A percentile compares a stretch with the other conserved stretches of the same genome.
Evolutionary conservation across 805 yeast species (phyloP).

Genomic region (Metschnikowia cubensis): DNA sequence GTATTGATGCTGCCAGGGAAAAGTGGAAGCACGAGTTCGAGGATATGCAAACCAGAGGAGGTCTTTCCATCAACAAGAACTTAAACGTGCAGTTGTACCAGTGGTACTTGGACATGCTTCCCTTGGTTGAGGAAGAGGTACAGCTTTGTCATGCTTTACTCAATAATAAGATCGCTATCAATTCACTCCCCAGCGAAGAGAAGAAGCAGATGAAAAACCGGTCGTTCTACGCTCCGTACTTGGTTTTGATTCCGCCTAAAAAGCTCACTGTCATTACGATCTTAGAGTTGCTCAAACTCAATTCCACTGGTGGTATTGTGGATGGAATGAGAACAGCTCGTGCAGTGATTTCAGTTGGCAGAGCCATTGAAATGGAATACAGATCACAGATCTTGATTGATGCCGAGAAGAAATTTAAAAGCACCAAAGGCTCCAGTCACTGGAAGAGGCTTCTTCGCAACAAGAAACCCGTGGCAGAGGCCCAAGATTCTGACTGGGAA

Average conservation of each 20-base stretch:
- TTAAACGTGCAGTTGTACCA: conserved; percentile 74
- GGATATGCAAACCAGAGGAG: conserved; percentile 57
- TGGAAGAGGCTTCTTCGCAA: conserved; percentile 42
- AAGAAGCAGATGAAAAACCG: conserved; percentile 39
- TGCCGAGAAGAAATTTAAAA: conserved; percentile 51
- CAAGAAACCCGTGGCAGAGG: conserved; percentile 3
- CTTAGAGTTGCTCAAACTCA: conserved; percentile 70
- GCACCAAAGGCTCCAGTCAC: conserved; percentile 43
- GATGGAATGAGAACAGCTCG: conserved; percentile 84
- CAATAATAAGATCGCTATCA: conserved; percentile 20
- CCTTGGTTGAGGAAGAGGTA: conserved; percentile 65
- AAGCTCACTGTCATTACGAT: conserved; percentile 82
- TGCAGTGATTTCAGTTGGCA: conserved; percentile 77
- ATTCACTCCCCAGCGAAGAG: conserved; percentile 9
- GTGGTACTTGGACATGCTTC: conserved; percentile 77
- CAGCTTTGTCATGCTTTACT: conserved; percentile 48
- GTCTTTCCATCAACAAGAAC: conserved; percentile 49
- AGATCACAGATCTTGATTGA: conserved; percentile 62
- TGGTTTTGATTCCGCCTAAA: conserved; percentile 68
- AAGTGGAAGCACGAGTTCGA: conserved; percentile 87
- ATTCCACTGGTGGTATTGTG: conserved; percentile 67
- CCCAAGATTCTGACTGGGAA: conserved; percentile 22
- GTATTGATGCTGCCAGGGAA: conserved; percentile 79
- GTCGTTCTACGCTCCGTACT: conserved; percentile 69
- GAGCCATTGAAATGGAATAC: conserved; percentile 80